Evolutionary conservation across 1,284 basidiomycete species (phyloP).

Genomic region (Kalmanozyma brasiliensis): DNA sequence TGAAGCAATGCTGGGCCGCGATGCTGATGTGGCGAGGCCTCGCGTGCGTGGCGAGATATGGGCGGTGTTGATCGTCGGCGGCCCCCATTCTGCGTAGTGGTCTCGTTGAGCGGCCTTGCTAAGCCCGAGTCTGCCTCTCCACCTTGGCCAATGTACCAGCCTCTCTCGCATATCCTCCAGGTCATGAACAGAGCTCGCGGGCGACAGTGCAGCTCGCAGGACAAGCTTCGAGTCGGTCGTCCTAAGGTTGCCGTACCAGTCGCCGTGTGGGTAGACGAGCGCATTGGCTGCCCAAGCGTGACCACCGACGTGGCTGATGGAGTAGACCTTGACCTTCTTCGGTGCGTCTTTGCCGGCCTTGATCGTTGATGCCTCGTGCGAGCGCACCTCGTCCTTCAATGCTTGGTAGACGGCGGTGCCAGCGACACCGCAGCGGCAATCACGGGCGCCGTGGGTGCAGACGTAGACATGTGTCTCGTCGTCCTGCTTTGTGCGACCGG

Average conservation of each 20-base stretch:
- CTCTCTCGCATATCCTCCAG: constrained; percentile 54
- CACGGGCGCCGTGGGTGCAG: constrained; percentile 67
- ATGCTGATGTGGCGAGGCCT: constrained; percentile 18
- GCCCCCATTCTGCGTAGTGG: constrained; percentile 61
- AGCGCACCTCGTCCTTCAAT: constrained; percentile 48
- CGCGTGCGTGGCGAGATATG: constrained; percentile 48
- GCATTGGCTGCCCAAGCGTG: constrained; percentile 67
- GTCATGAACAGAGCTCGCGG: constrained; percentile 63
- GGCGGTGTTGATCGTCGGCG: constrained; percentile 50
- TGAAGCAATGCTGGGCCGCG: constrained; percentile 4
- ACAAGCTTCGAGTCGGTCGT: constrained; percentile 45
- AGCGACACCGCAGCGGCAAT: constrained; percentile 68
- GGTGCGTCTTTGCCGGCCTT: constrained; percentile 21
- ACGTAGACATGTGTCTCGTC: constrained; percentile 65
- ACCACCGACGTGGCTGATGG: constrained; percentile 61
- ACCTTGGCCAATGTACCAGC: constrained; percentile 64
- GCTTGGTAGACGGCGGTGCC: constrained; percentile 62
- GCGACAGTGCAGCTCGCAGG: constrained; percentile 59
- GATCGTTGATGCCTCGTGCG: constrained; percentile 50
- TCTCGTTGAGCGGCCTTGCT: constrained; percentile 48
- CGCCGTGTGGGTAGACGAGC: constrained; percentile 65
- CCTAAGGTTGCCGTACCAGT: constrained; percentile 65
- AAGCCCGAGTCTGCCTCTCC: constrained; percentile 68
- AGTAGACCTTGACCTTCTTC: constrained; percentile 49
- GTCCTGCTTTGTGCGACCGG: constrained; percentile 13